phyloP scores from a whole-genome alignment of 225 moss, liverwort and hornwort species.

The Physcomitrellopsis africana region DNA sequence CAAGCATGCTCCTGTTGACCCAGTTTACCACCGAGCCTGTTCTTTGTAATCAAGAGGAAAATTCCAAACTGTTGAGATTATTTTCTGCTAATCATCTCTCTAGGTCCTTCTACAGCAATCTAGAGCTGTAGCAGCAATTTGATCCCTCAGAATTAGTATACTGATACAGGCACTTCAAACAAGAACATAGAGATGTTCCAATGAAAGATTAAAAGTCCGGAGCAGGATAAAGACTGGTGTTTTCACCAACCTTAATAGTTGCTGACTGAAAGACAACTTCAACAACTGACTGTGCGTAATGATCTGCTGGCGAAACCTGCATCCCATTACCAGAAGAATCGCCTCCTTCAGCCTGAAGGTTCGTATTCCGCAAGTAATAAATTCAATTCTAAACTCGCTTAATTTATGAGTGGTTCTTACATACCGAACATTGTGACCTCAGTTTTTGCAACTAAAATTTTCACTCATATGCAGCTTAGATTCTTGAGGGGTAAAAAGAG shows the following conservation, averaged over 20 bases:
- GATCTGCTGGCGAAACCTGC: slow-evolving; percentile 95
- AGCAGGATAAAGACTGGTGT: slow-evolving; percentile 7
- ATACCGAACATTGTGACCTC: too few species aligned
- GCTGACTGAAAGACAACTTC: slow-evolving; percentile 58
- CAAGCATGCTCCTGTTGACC: too few species aligned
- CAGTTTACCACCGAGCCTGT: too few species aligned
- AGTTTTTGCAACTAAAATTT: too few species aligned
- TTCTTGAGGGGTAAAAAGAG: slow-evolving; percentile 82
- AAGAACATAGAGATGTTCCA: slow-evolving; percentile 13
- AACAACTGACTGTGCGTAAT: slow-evolving; percentile 67
- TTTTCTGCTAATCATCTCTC: slow-evolving; percentile 63
- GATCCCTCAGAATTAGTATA: slow-evolving; percentile 3
- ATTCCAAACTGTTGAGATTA: slow-evolving; percentile 56
- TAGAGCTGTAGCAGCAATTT: slow-evolving; percentile 60
- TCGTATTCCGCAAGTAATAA: neutral
- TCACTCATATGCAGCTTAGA: slow-evolving; percentile 73
- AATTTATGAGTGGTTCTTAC: neutral
- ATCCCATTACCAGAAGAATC: slow-evolving; percentile 13
- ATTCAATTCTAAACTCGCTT: neutral
- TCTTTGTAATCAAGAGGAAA: slow-evolving; percentile 47
- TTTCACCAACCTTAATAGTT: slow-evolving; percentile 60
- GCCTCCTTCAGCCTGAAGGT: neutral
- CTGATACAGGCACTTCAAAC: slow-evolving; percentile 8
- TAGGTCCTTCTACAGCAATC: slow-evolving; percentile 82
- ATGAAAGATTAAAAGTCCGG: neutral